Conservation (phyloP, 2,329 filamentous ascomycete species). For the Cordyceps fumosorosea region DNA sequence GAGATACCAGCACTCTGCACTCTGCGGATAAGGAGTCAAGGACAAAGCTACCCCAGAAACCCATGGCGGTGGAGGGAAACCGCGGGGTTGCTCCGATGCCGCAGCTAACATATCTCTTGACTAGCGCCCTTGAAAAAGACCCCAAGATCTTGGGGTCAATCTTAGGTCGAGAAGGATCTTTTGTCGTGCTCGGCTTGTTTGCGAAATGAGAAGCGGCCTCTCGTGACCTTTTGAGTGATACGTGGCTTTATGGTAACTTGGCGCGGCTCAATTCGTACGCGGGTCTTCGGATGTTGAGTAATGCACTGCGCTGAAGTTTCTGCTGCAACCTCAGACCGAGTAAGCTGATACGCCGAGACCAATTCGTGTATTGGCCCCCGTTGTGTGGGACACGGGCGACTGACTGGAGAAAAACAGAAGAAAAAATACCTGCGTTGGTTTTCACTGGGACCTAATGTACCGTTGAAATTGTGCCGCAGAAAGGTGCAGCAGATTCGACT, state of each 20-base stretch:
- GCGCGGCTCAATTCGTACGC: too few relatives aligned
- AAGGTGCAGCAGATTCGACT: too few relatives aligned
- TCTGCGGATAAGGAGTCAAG: not conserved
- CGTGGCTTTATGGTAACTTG: not conserved
- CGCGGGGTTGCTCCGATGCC: conserved; percentile 1
- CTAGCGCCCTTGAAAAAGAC: not conserved
- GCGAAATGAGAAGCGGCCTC: not conserved
- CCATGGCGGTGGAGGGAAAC: not conserved
- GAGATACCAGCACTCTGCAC: not conserved
- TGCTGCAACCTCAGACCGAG: too few relatives aligned
- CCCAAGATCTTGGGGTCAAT: not conserved
- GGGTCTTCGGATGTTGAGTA: too few relatives aligned
- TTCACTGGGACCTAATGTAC: too few relatives aligned
- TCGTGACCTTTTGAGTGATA: not conserved
- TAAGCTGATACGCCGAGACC: too few relatives aligned
- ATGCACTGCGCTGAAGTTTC: too few relatives aligned
- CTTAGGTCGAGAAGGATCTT: not conserved
- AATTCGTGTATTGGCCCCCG: too few relatives aligned
- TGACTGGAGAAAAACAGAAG: too few relatives aligned
- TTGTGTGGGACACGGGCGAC: too few relatives aligned
- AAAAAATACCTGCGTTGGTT: too few relatives aligned
- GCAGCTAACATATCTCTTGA: not conserved
- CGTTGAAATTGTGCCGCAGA: too few relatives aligned
- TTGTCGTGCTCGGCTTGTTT: not conserved
- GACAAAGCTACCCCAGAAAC: not conserved